Conservation (phyloP, 345 rosid genomes). For the Eutrema japonicum region DNA sequence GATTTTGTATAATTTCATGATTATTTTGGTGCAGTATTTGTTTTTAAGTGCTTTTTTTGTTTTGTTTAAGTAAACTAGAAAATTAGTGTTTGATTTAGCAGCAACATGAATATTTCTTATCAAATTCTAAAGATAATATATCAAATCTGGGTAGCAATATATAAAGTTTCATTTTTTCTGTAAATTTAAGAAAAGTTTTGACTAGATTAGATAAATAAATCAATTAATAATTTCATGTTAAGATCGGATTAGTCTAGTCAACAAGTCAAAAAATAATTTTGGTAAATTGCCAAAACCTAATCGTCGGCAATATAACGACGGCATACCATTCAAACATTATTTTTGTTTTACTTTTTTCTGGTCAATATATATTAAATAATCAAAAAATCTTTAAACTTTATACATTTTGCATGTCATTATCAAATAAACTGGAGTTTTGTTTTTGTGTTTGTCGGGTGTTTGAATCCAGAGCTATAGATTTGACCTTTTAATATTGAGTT, state of each 20-base stretch:
- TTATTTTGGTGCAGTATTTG: neutral
- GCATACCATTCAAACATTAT: slow-evolving; percentile 17
- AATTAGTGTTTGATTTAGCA: slow-evolving; percentile 7
- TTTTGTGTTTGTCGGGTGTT: neutral
- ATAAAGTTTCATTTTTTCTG: neutral
- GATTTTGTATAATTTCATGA: neutral
- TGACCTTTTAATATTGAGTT: neutral
- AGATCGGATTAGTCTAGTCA: slow-evolving; percentile 27
- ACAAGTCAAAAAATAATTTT: slow-evolving; percentile 24
- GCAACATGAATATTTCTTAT: neutral
- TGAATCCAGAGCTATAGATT: slow-evolving; percentile 1
- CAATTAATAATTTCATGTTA: neutral
- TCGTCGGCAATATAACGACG: slow-evolving; percentile 26
- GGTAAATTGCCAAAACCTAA: slow-evolving; percentile 34
- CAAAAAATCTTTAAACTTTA: neutral
- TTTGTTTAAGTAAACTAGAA: neutral
- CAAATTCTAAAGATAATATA: neutral
- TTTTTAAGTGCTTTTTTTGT: too few species aligned
- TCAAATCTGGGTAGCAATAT: neutral
- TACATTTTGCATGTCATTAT: neutral
- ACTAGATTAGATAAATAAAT: neutral
- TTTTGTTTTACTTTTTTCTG: neutral
- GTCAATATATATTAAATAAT: slow-evolving; percentile 29
- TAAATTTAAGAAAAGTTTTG: slow-evolving; percentile 8
- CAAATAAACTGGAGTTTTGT: neutral